Evolutionary conservation across 805 yeast species (phyloP), one percentile per base, ranked within the genome.

Genomic region (Osmozyma mogii): DNA sequence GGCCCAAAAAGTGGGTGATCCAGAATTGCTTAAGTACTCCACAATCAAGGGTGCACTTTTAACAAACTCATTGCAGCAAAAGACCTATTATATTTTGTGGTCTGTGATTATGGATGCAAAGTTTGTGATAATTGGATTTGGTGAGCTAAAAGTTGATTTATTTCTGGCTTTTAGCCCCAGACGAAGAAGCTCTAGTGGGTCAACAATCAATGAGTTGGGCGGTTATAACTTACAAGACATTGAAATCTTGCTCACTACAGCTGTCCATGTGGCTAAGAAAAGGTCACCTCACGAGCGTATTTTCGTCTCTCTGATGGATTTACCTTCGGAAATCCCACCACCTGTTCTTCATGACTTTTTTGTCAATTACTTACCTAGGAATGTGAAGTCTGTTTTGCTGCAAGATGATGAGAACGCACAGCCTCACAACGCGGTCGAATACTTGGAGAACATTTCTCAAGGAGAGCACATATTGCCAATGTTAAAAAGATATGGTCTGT

Each of bases 221-320:
- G 65, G 63, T 2, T 45, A 40, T 37, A 60, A 59, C 33, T 61
- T 61, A 46, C 64, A 58, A 32, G 68, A 61, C 36, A 47, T 58
- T 34, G 62, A 55, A 35, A 36, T 60, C 9, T 46, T 61, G 32
- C 37, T 61, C 24, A 38, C 43, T 6, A 34, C 49, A 3, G 65
- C 65, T 4, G 40, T 49, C 21, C 36, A 44, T 26, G 51, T 56
- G 14, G 56, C 56, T 5, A 41, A 37, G 21, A 40, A 49, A 13
- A 37, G 50, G 22, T 12, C 24, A 6, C 31, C 33, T 15, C 29
- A 38, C 9, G 27, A 25, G 4, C 26, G 40, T 1, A 36, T 56
- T 13, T 49, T 35, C 29, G 54, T 56, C 10, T 37, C 60, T 2
- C 17, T 34, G 16, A 38, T 38, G 4, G 66, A 61, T 30, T 43